Conservation (phyloP, 2,329 filamentous ascomycete genomes). For the Neofusicoccum sp. region DNA sequence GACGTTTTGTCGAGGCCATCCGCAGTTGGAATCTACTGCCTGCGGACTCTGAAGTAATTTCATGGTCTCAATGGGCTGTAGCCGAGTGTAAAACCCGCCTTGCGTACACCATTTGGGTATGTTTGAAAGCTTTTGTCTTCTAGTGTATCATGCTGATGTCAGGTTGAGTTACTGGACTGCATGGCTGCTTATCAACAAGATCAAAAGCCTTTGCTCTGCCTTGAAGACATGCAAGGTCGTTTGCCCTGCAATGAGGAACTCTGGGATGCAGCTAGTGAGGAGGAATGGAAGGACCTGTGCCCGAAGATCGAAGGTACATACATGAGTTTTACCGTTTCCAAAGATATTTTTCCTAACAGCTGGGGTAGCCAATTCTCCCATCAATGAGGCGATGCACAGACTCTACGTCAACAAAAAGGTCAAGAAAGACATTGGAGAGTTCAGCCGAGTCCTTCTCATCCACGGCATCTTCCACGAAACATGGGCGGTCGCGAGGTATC, state of each 20-base stretch:
- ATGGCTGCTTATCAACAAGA: slow-evolving; percentile 13
- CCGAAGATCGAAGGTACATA: neutral
- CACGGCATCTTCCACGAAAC: slow-evolving; percentile 51
- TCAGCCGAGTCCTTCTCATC: slow-evolving; percentile 50
- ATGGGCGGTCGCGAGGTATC: slow-evolving; percentile 51
- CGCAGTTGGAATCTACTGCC: neutral
- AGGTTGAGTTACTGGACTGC: neutral
- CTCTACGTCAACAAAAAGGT: slow-evolving; percentile 52
- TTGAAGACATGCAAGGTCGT: slow-evolving; percentile 5
- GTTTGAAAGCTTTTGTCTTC: too few relatives aligned
- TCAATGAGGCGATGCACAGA: slow-evolving; percentile 44
- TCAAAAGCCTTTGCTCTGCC: neutral
- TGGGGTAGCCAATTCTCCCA: slow-evolving; percentile 26
- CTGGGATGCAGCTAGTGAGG: slow-evolving; percentile 25
- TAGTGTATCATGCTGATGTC: neutral
- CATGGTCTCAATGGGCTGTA: neutral
- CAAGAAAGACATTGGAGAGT: slow-evolving; percentile 46
- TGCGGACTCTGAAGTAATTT: neutral
- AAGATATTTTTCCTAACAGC: neutral
- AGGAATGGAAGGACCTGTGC: slow-evolving; percentile 23
- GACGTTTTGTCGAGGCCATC: neutral
- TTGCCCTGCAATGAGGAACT: slow-evolving; percentile 23
- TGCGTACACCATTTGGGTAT: neutral
- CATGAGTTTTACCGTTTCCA: neutral
- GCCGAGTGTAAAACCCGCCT: neutral